These are phyloP conservation scores for Colletotrichum euphorbiae DNA, from an alignment of 2,329 filamentous ascomycete species.

Conservation along the genomic window DNA sequence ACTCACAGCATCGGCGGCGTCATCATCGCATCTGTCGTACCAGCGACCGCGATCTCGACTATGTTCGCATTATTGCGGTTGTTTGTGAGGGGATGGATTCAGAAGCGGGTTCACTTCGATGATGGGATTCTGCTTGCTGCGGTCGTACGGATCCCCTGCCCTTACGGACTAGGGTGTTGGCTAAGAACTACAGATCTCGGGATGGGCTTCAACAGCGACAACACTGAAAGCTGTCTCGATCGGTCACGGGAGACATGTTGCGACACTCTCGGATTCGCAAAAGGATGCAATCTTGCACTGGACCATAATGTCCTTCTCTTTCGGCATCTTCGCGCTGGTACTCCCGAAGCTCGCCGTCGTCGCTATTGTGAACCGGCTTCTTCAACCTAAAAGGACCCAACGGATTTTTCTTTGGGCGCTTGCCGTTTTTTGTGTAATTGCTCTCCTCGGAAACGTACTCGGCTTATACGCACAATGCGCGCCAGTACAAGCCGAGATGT, in stretches of 20 bases:
- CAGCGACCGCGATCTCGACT: conserved; percentile 25
- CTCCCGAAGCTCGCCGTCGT: conserved; percentile 57
- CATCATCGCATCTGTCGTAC: conserved; percentile 23
- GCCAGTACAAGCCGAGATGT: conserved; percentile 51
- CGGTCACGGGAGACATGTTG: conserved; percentile 55
- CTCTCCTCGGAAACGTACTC: conserved; percentile 51
- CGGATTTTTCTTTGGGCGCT: conserved; percentile 52
- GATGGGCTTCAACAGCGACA: conserved; percentile 27
- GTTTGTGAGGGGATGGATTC: conserved; percentile 31
- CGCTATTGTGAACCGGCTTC: conserved; percentile 50
- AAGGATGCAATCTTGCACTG: conserved; percentile 48
- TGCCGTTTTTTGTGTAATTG: conserved; percentile 45
- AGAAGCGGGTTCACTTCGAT: conserved; percentile 26
- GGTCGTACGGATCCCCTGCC: not conserved
- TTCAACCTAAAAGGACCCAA: conserved; percentile 52
- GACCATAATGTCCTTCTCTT: conserved; percentile 51
- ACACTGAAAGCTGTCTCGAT: conserved; percentile 46
- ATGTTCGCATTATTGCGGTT: conserved; percentile 22
- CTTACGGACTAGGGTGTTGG: not conserved
- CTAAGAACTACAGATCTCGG: conserved; percentile 13
- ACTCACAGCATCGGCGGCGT: conserved; percentile 16
- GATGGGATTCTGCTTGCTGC: conserved; percentile 27
- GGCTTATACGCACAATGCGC: conserved; percentile 57
- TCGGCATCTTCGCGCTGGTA: conserved; percentile 53
- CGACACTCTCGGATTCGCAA: conserved; percentile 45